Base-by-base conservation (phyloP, 768 basidiomycete species). In the Tephrocybe sp. region DNA sequence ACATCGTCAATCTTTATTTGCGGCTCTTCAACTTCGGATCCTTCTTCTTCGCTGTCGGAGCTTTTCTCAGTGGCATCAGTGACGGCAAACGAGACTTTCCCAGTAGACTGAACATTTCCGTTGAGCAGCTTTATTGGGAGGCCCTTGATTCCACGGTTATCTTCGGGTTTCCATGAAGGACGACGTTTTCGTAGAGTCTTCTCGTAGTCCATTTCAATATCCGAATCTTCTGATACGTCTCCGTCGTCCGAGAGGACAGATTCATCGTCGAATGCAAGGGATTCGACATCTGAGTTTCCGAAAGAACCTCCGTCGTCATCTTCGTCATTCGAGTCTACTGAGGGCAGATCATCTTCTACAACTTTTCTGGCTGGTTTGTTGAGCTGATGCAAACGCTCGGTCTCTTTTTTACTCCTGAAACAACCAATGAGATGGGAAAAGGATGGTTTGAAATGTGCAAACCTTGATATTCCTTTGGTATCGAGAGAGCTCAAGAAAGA, bases 101-200 rank as follows among this genome's bases (percentile, higher is more conserved):
- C 78, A 20, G 78, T 82, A 50, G 80, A 69, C 62, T 85, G 80
- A 56, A 98, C 78, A 53, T 79, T 81, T 0, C 95, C 95, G 55
- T 89, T 78, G 2, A 85, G 75, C 2, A 96, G 75, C 68, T 97
- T 98, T 62, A 96, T 94, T 9, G 95, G 92, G 26, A 96, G 72
- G 13, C 86, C 75, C 44, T 78, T 73, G 41, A 87, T 74, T 40
- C 74, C 76, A 51, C 75, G 72, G 33, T 73, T 74, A 53, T 78
- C 69, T 42, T 78, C 70, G 19, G 69, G 59, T 44, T 79, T 73
- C 70, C 75, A 74, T 10, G 72, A 70, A n/a, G 63, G 60, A 16
- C 66, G 73, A 43, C 68, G 72, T 61, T 73, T 78, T 40, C 88
- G 79, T 12, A 86, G 82, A 26, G 68, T 67, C 19, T 68, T 72